phyloP scores from a whole-genome alignment of 495 filamentous ascomycete genomes.

The Mytilinidion resinicola region DNA sequence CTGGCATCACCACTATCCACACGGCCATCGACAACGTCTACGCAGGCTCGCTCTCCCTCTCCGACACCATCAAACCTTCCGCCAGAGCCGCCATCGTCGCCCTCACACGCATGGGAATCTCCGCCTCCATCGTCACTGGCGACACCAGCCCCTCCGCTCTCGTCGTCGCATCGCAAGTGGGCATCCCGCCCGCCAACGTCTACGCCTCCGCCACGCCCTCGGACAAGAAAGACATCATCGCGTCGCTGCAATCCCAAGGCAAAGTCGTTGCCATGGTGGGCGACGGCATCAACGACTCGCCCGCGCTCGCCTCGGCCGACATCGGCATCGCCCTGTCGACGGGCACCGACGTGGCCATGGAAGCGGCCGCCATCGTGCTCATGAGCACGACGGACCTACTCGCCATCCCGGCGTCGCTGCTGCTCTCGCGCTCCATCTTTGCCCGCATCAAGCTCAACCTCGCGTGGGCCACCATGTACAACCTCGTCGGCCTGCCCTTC shows the following conservation, averaged over 20 bases:
- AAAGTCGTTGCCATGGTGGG: slow-evolving; percentile 92
- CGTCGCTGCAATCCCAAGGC: slow-evolving; percentile 61
- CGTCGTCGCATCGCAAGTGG: slow-evolving; percentile 74
- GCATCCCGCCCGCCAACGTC: slow-evolving; percentile 68
- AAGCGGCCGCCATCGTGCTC: slow-evolving; percentile 91
- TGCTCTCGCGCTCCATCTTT: slow-evolving; percentile 82
- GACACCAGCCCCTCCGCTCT: slow-evolving; percentile 78
- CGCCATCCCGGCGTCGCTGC: slow-evolving; percentile 77
- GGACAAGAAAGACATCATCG: slow-evolving; percentile 81
- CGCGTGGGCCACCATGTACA: slow-evolving; percentile 87
- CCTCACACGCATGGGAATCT: slow-evolving; percentile 74
- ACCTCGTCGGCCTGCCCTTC: slow-evolving; percentile 85
- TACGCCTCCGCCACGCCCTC: slow-evolving; percentile 78
- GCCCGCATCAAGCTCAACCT: slow-evolving; percentile 89
- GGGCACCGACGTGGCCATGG: slow-evolving; percentile 96
- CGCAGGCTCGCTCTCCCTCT: slow-evolving; percentile 72
- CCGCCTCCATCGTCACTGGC: slow-evolving; percentile 86
- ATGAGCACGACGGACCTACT: slow-evolving; percentile 91
- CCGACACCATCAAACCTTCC: slow-evolving; percentile 83
- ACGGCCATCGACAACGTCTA: slow-evolving; percentile 77
- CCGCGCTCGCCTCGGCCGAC: slow-evolving; percentile 84
- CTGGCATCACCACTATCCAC: slow-evolving; percentile 84
- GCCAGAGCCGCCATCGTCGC: slow-evolving; percentile 80
- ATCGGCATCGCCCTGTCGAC: slow-evolving; percentile 88
- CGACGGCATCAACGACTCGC: slow-evolving; percentile 98